Base-by-base conservation (phyloP, 768 basidiomycete genomes). In the Rhodotorula babjevae region DNA sequence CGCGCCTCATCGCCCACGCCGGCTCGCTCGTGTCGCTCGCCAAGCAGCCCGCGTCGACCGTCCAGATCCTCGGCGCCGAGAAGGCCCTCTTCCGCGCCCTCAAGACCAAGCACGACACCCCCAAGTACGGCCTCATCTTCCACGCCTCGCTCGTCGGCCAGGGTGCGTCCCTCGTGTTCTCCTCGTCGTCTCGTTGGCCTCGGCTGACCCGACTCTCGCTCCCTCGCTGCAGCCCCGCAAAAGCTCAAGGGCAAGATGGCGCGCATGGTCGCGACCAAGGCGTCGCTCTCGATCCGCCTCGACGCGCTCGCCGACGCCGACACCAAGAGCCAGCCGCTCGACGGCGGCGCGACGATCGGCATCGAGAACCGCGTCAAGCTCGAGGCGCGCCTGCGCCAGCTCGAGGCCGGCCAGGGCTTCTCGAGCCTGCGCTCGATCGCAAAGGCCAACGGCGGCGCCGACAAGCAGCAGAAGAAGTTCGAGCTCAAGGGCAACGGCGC, bases 181-280 rank as follows among this genome's bases (percentile, higher is more conserved):
- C 44, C 12, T 11, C 14, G 6, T 46, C 44, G 12, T 46, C 44
- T 46, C 44, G 44, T 18, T 2, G 18, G 9, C 3, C 44, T 46
- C 44, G 14, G 2, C 18, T 11, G 5, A 11, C 5, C 44, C 44
- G 3, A 12, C 18, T 11, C 44, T 12, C 44, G 44, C 14, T 12
- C 14, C 12, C 44, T 18, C 44, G 14, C 3, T 15, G 44, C 44
- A 46, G 44, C 95, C 60, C 92, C 95, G 55, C 92, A 92, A 70
- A 97, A 97, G 83, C 86, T 97, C 76, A 99, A 98, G 85, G 95
- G 95, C 78, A 99, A 97, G 89, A 98, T 98, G 96, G 96, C 96
- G 31, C 91, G 96, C 79, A 99, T 99, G 96, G 93, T 98, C 44
- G 94, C 96, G 61, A 98, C 96, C 61, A 99, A 99, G 49, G 89